These are phyloP conservation scores for Ophiostoma ips DNA, from an alignment of 2,329 filamentous ascomycete species.

Conservation along the genomic window DNA sequence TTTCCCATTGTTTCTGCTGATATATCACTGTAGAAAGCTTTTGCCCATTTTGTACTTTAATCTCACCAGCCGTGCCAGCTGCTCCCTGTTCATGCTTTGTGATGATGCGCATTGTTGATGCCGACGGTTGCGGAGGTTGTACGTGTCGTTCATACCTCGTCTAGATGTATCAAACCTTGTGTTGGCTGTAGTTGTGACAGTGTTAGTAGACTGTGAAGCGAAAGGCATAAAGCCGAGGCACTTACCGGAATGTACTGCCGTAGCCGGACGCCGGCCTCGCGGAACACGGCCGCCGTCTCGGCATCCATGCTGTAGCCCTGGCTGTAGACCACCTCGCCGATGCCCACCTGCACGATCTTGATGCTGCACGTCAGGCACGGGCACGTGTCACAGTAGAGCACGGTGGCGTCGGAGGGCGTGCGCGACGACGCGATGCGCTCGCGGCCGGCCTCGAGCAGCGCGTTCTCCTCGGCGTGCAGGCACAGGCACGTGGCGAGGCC, in stretches of 20 bases:
- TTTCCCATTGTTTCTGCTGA: slow-evolving; percentile 11
- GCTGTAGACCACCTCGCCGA: slow-evolving; percentile 88
- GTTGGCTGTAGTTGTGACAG: slow-evolving; percentile 42
- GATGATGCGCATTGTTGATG: too few relatives aligned
- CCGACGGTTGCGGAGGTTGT: too few relatives aligned
- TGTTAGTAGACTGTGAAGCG: background rate
- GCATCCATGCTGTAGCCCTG: slow-evolving; percentile 91
- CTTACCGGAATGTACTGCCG: slow-evolving; percentile 77
- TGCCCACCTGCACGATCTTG: slow-evolving; percentile 95
- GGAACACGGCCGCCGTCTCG: slow-evolving; percentile 68
- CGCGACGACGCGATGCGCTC: slow-evolving; percentile 50
- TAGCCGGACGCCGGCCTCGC: slow-evolving; percentile 68
- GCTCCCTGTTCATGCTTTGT: too few relatives aligned
- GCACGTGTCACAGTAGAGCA: slow-evolving; percentile 91
- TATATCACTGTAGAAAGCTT: slow-evolving; percentile 15
- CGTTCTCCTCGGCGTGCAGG: slow-evolving; percentile 97
- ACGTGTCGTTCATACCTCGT: background rate
- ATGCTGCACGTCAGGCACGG: slow-evolving; percentile 96
- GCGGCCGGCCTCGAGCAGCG: slow-evolving; percentile 80
- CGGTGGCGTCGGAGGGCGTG: slow-evolving; percentile 50
- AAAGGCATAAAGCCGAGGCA: slow-evolving; percentile 17
- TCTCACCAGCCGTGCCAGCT: too few relatives aligned
- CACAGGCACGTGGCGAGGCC: slow-evolving; percentile 80
- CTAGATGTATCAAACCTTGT: slow-evolving; percentile 36
- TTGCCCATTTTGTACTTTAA: background rate